Base-by-base conservation (phyloP, 2,329 filamentous ascomycete species). In the Colletotrichum sp. region DNA sequence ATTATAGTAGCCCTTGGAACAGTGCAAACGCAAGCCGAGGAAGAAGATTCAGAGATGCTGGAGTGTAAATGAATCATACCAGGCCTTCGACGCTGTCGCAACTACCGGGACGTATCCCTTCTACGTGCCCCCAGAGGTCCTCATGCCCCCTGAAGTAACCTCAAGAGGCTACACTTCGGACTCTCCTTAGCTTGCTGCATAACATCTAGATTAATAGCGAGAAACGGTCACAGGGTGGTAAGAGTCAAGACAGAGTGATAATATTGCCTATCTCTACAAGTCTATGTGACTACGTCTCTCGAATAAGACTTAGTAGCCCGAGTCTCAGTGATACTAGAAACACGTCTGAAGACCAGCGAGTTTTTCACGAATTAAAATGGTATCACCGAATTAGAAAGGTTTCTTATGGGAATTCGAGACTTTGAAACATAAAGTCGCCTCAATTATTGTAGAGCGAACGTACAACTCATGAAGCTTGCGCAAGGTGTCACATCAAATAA, bases 1-100 rank as follows among this genome's bases (percentile, higher is more conserved):
- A n/a, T 43, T 6, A 3, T 43, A n/a, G 39, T 4, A 43, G 18
- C 5, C 3, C 5, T 3, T 9, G 10, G 39, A n/a, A 43, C 39
- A n/a, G 18, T 43, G 39, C 3, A 6, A 43, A 12, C 18, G 39
- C 39, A 43, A 2, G 39, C 18, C 18, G 39, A 6, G 9, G 18
- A 43, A 43, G 9, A 12, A 6, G 1, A 3, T n/a, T n/a, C 18
- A n/a, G 39, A 6, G 0, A 43, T 10, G 2, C 3, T 6, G 3
- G 9, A 12, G 9, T n/a, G 9, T n/a, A 3, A 12, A 43, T 2
- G 3, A 6, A 43, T 43, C 18, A 12, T n/a, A 12, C 18, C 9
- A 43, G 39, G 10, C 18, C 39, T 43, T 43, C 18, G 39, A 43
- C 9, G 18, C 5, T n/a, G 9, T 1, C 18, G 39, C 9, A 43